Conservation (phyloP, 129 eudicot species). For the Helianthus tuberosus region DNA sequence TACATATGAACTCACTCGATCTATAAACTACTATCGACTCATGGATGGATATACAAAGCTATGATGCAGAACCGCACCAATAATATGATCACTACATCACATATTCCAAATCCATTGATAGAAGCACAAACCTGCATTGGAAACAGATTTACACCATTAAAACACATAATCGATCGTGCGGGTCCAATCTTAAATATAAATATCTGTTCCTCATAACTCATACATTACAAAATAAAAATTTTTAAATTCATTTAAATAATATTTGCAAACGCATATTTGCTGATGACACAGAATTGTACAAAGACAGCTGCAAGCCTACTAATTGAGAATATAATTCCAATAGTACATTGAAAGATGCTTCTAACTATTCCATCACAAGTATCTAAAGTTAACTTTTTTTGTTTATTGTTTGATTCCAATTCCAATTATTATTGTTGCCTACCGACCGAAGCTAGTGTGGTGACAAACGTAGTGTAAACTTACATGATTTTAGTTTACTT, state of each 20-base stretch:
- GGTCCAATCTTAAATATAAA: constrained; percentile 1
- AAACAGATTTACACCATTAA: constrained; percentile 6
- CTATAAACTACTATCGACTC: not conserved
- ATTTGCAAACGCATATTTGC: constrained; percentile 16
- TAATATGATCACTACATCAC: constrained; percentile 1
- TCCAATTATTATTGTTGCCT: not conserved
- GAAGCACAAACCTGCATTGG: constrained; percentile 20
- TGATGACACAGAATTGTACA: constrained; percentile 22
- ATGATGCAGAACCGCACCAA: not conserved
- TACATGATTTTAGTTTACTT: constrained; percentile 16
- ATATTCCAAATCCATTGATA: constrained; percentile 10
- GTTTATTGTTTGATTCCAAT: not conserved
- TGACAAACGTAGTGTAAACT: constrained; percentile 15
- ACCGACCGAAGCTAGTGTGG: not conserved
- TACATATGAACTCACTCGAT: constrained; percentile 17
- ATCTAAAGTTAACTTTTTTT: not conserved
- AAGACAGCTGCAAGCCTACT: constrained; percentile 20
- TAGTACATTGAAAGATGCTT: constrained; percentile 17
- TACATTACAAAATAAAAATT: not conserved
- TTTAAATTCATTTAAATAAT: constrained; percentile 6
- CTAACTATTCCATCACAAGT: constrained; percentile 10
- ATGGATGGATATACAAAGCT: constrained; percentile 16
- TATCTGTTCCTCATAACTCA: not conserved
- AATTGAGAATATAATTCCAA: constrained; percentile 27
- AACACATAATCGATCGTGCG: not conserved